Evolutionary conservation across 768 basidiomycete genomes (phyloP).

Genomic region (Austroboletus festivus): DNA sequence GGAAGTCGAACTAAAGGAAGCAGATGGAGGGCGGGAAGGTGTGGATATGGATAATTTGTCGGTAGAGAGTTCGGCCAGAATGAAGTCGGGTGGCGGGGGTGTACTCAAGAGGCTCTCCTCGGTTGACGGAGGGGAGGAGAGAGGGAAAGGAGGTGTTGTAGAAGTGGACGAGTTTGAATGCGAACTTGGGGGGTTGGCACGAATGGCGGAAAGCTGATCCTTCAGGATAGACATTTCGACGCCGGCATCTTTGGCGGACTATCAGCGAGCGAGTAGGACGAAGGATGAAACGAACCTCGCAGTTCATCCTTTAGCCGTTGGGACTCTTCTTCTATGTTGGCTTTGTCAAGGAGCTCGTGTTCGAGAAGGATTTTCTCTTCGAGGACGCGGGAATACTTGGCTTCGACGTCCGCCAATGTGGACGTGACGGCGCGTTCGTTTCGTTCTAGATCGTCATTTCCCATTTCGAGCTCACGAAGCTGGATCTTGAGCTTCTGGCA

Average conservation of each 20-base stretch:
- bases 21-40: conserved; percentile 32
- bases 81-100: conserved; percentile 57
- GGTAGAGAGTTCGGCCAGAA: conserved; percentile 53
- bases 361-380: conserved; percentile 98
- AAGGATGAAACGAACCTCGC: conserved; percentile 63
- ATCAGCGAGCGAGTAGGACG: conserved; percentile 9
- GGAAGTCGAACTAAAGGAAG: conserved; percentile 32
- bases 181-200: conserved; percentile 30
- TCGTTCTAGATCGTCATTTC: conserved; percentile 95
- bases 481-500: conserved; percentile 69
- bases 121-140: conserved; percentile 28
- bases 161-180: conserved; percentile 26
- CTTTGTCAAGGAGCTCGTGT: conserved; percentile 91
- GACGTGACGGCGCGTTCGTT: conserved; percentile 88
- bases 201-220: conserved; percentile 58
- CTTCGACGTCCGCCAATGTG: conserved; percentile 78
- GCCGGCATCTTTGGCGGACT: conserved; percentile 61
- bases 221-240: conserved; percentile 81
- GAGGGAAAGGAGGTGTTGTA: conserved; percentile 32
- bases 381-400: conserved; percentile 83
- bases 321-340: conserved; percentile 82
- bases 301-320: conserved; percentile 92
- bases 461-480: conserved; percentile 90
- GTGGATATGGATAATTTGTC: conserved; percentile 39
- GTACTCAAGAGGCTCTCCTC: conserved; percentile 61